Base-by-base conservation (phyloP, 352 stramenopile genomes). In the Globisporangium camurandrum region DNA sequence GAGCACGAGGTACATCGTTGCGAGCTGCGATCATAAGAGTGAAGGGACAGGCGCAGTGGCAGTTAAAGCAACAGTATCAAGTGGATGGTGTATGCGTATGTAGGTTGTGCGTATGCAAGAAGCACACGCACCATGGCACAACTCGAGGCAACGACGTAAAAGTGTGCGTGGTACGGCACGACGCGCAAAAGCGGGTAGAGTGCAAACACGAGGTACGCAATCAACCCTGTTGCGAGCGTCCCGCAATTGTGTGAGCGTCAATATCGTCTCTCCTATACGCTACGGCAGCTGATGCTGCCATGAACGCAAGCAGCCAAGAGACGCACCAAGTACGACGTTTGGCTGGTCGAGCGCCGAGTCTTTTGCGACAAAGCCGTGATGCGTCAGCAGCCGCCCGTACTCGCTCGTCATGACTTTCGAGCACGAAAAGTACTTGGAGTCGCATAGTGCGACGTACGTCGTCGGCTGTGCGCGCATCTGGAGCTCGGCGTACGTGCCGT, bases 341-440 rank as follows among this genome's bases (percentile, higher is more conserved):
- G 75, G 69, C 27, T 75, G 42, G 34, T 82, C 70, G 12, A 80
- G 45, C n/a, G 54, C 17, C 19, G 75, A 84, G 23, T 58, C 46
- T 23, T 59, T 64, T 24, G 53, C 26, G 19, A 81, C 75, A 5
- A 84, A 20, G 2, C 68, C 61, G 51, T 66, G 62, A 46, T 71
- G 49, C 33, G 58, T 60, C 37, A 83, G 57, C 44, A 86, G 34
- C 50, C 56, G 69, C 8, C 75, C 71, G 51, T 76, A 80, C 53
- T 75, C 66, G 49, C 71, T 86, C 22, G 64, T 67, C 62, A 84
- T 66, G 31, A 78, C 65, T 59, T 71, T 71, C 31, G 69, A 77
- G 57, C 71, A 86, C 7, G 69, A 84, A 38, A 74, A 83, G 31
- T 56, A 59, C 8, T 67, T 57, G 43, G 57, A 72, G 57, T 84